Conservation (phyloP, 805 yeast species). For the Kockiozyma suomiensis region DNA sequence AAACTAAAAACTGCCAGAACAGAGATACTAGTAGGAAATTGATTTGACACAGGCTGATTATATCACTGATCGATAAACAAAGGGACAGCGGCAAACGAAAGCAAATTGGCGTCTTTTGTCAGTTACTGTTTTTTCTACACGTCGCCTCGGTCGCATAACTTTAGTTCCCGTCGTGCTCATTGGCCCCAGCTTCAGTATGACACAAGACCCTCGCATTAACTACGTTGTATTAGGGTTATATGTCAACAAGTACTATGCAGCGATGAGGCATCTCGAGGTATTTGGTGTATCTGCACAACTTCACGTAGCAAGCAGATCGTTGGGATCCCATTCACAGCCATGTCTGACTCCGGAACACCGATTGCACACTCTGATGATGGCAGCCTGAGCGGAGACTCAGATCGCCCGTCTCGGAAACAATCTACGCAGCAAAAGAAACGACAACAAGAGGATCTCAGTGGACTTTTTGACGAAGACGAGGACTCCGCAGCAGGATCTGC, state of each 20-base stretch:
- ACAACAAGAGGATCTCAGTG: constrained; percentile 20
- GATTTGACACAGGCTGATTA: too few species aligned
- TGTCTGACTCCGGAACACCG: constrained; percentile 8
- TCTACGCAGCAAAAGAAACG: constrained; percentile 4
- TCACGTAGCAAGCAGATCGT: neutral
- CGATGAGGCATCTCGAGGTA: neutral
- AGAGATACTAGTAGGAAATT: too few species aligned
- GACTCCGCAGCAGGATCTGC: constrained; percentile 22
- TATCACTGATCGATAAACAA: too few species aligned
- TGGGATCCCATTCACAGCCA: neutral
- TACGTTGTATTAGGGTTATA: neutral
- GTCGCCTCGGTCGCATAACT: constrained; percentile 10
- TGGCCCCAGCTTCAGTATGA: neutral
- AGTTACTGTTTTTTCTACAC: neutral
- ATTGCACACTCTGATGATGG: neutral
- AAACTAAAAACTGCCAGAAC: too few species aligned
- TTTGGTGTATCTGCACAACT: neutral
- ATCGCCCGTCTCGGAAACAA: constrained; percentile 3
- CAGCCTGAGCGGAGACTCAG: neutral
- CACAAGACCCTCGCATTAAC: neutral
- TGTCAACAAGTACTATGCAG: neutral
- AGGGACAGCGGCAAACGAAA: too few species aligned
- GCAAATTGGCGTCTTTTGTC: too few species aligned
- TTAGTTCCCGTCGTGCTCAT: constrained; percentile 12
- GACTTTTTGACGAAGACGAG: constrained; percentile 36